Percentiles rank a stretch among this genome's conserved stretches.
Evolutionary conservation across 768 basidiomycete species (phyloP).

Genomic region (Agaricus bisporus): DNA sequence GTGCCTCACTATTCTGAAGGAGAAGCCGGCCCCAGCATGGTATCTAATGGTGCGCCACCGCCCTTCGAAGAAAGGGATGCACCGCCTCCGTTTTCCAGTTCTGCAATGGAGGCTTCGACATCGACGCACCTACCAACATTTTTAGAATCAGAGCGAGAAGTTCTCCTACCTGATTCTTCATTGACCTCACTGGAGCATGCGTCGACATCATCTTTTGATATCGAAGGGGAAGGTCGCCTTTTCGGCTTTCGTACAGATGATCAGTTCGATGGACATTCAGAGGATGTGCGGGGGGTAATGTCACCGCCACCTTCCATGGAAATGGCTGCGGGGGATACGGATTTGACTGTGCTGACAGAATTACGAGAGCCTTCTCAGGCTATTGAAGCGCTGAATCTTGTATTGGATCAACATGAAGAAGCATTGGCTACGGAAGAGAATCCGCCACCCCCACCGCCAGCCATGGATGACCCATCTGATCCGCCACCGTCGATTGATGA

Average conservation of each 20-base stretch:
- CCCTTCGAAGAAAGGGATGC: constrained; percentile 83
- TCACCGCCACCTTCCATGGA: constrained; percentile 77
- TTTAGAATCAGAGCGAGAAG: constrained; percentile 73
- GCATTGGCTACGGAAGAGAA: constrained; percentile 28
- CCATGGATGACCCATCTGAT: constrained; percentile 83
- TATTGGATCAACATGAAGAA: constrained; percentile 46
- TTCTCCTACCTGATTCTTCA: constrained; percentile 45
- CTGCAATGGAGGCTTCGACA: constrained; percentile 51
- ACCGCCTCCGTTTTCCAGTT: constrained; percentile 56
- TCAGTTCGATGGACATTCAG: constrained; percentile 79
- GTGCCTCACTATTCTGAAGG: constrained; percentile 65
- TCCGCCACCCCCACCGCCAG: constrained; percentile 68
- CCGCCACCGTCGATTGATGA: constrained; percentile 81
- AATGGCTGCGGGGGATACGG: constrained; percentile 64
- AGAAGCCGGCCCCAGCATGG: constrained; percentile 71
- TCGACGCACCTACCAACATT: constrained; percentile 64
- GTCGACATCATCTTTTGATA: constrained; percentile 25
- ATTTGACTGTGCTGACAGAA: constrained; percentile 62
- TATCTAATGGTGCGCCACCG: constrained; percentile 62
- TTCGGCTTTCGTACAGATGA: constrained; percentile 70
- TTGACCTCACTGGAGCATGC: constrained; percentile 23
- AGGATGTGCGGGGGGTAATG: constrained; percentile 53
- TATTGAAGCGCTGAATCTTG: constrained; percentile 53
- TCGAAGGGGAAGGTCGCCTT: constrained; percentile 68
- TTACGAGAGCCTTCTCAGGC: constrained; percentile 43